Base-by-base conservation (phyloP, 202 grass and related monocot species). In the Setaria italica region DNA sequence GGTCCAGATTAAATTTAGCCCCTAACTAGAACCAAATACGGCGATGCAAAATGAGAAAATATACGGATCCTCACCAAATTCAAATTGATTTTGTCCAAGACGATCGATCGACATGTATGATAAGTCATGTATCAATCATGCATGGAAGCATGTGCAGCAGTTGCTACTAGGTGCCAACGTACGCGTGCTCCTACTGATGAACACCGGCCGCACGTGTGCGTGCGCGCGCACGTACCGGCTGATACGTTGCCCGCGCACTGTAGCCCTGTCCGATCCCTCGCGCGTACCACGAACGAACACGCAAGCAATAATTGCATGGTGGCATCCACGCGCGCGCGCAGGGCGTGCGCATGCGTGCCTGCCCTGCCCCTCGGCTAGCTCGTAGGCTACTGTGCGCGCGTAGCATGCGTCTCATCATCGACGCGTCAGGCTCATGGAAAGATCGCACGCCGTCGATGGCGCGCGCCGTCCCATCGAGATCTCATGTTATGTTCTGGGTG, bases 401-500 rank as follows among this genome's bases (percentile, higher is more conserved):
- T n/a, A 57, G 58, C 58, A 29, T 12, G 19, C 7, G 2, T 58
- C 20, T 51, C 49, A 1, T 47, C 80, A 83, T 51, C 81, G 59
- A 55, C 16, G 35, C 21, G 72, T 77, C 82, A 35, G 49, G n/a
- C 71, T 55, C 47, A 67, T 13, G 62, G 42, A 55, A 35, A 3
- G 34, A 35, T 67, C 33, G 39, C 49, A 10, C 58, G 17, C n/a
- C 25, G 6, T 20, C 2, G 34, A 3, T 35, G 34, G 34, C 34
- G 34, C 34, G 34, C 72, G 21, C 62, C 25, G 73, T 85, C 72
- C 62, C 62, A 77, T 85, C 73, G 29, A 15, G 55, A 82, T 82
- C 54, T 46, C 55, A 25, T 46, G 43, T 14, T 11, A 42, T 80
- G 56, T 7, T 17, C 16, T 12, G 29, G 50, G 42, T 43, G 39